Evolutionary conservation across 2,329 filamentous ascomycete genomes (phyloP).

Genomic region (Penicillium sp.): DNA sequence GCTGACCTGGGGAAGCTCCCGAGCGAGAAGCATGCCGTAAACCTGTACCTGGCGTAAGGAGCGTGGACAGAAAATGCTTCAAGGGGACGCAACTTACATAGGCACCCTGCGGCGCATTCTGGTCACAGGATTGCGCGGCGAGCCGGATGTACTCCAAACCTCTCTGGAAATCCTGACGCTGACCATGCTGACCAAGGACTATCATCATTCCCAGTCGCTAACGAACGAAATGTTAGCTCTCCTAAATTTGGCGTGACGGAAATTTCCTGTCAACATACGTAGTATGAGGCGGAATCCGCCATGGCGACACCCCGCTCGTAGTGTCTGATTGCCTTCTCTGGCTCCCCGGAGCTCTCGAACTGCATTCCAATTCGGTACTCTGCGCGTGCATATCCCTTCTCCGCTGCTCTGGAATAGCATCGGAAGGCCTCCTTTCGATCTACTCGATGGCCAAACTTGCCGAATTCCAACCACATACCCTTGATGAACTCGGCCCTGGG

Average conservation of each 20-base stretch:
- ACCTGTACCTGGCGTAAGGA: conserved; percentile 45
- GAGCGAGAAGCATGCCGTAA: conserved; percentile 86
- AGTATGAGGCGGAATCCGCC: conserved; percentile 81
- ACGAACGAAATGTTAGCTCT: conserved; percentile 16
- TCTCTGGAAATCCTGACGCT: conserved; percentile 69
- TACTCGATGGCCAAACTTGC: conserved; percentile 81
- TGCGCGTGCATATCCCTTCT: conserved; percentile 78
- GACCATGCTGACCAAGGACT: conserved; percentile 85
- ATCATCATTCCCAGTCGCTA: conserved; percentile 96
- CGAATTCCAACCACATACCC: conserved; percentile 97
- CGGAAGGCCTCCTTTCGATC: conserved; percentile 94
- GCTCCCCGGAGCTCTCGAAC: conserved; percentile 90
- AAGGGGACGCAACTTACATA: conserved; percentile 50
- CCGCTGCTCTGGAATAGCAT: conserved; percentile 78
- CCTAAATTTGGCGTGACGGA: not conserved
- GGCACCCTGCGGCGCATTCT: conserved; percentile 93
- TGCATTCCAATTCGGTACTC: conserved; percentile 99
- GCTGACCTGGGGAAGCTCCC: conserved; percentile 83
- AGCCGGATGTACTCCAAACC: conserved; percentile 78
- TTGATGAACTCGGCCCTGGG: conserved; percentile 91
- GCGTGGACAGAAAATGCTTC: not conserved
- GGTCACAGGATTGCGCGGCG: conserved; percentile 82
- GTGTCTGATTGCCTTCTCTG: conserved; percentile 82
- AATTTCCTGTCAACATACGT: conserved; percentile 39
- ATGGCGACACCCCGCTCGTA: conserved; percentile 75